Conservation (phyloP, 208 protist genomes). For the Acanthamoeba royreba region DNA sequence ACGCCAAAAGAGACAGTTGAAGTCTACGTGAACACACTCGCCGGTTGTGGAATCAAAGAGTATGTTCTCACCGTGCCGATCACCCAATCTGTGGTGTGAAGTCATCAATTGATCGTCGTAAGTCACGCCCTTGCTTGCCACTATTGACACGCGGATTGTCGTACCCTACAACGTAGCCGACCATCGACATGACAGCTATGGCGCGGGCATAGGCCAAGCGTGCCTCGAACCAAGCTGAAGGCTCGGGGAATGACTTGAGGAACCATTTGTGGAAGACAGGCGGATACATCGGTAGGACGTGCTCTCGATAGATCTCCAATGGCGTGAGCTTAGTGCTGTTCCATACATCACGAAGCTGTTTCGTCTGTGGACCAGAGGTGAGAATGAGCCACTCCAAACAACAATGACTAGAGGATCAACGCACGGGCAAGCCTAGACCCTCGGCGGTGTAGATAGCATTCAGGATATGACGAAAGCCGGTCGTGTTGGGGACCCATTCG, state of each 20-base stretch:
- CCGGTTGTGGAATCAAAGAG: constrained; percentile 88
- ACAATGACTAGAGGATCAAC: too few relatives aligned
- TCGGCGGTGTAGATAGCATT: constrained; percentile 51
- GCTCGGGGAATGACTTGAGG: not conserved
- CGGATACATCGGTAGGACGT: constrained; percentile 55
- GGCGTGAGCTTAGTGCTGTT: not conserved
- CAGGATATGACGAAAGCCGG: constrained; percentile 60
- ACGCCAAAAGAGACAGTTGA: constrained; percentile 71
- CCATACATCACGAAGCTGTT: not conserved
- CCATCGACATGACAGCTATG: constrained; percentile 86
- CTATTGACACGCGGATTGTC: too few relatives aligned
- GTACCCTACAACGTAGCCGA: constrained; percentile 93
- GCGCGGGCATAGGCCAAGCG: not conserved
- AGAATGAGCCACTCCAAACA: too few relatives aligned
- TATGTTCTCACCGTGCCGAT: constrained; percentile 94
- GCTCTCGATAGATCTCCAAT: constrained; percentile 55
- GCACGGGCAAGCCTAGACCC: not conserved
- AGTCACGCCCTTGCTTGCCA: too few relatives aligned
- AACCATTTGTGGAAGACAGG: constrained; percentile 17
- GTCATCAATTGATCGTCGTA: not conserved
- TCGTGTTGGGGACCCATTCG: constrained; percentile 72
- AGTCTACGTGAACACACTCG: constrained; percentile 94
- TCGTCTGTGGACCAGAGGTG: not conserved
- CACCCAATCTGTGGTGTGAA: constrained; percentile 80
- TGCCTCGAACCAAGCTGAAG: not conserved